Conservation (phyloP, 2,329 filamentous ascomycete species). For the Fusarium musae region DNA sequence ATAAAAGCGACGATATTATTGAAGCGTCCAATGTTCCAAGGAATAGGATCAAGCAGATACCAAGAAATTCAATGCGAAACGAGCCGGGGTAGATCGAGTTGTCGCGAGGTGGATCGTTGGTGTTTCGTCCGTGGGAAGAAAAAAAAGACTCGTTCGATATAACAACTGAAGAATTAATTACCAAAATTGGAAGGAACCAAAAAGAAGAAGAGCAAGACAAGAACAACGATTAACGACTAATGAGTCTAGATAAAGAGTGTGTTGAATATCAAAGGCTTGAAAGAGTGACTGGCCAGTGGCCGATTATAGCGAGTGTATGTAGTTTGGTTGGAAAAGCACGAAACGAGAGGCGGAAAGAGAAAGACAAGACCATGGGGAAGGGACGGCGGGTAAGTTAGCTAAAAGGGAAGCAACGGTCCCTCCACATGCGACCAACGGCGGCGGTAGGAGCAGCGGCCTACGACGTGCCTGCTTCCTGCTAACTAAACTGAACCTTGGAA, state of each 20-base stretch:
- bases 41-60: constrained; percentile 5
- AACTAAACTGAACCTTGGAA: constrained; percentile 16
- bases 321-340: constrained; percentile 35
- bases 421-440: constrained; percentile 40
- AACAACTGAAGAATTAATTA: constrained; percentile 16
- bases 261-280: constrained; percentile 39
- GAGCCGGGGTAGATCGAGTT: constrained; percentile 23
- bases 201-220: constrained; percentile 29
- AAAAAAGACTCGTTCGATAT: constrained; percentile 20
- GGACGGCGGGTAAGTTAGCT: constrained; percentile 41
- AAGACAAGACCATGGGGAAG: constrained; percentile 40
- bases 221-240: constrained; percentile 19
- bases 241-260: constrained; percentile 34
- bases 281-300: constrained; percentile 44
- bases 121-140: constrained; percentile 16
- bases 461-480: constrained; percentile 1
- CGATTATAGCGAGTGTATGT: constrained; percentile 45
- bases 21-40: constrained; percentile 18
- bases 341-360: constrained; percentile 39
- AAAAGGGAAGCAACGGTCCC: constrained; percentile 37
- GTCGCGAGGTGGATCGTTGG: constrained; percentile 36
- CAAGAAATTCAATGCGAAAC: constrained; percentile 23
- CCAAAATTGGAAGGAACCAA: constrained; percentile 25
- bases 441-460: constrained; percentile 36
- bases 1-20: constrained; percentile 22